Evolutionary conservation across 176 grass and related monocot genomes (phyloP).

Genomic region (Bonia amplexicaulis): DNA sequence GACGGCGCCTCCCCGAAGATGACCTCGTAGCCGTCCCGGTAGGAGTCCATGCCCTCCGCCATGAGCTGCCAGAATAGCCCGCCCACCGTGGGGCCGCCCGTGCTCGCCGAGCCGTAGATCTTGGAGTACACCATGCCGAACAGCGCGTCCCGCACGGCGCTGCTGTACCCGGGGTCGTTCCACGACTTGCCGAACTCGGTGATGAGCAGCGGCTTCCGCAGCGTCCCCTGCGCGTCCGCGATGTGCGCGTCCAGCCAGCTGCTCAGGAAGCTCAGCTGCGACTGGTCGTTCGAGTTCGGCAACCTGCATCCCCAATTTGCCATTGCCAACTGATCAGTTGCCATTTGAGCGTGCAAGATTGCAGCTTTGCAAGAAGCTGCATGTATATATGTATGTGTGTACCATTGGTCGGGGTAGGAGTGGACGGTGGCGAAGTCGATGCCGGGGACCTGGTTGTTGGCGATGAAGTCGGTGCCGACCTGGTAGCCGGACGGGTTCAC

Average conservation of each 20-base stretch:
- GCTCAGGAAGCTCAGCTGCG: constrained; percentile 62
- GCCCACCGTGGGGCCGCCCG: constrained; percentile 48
- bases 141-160: constrained; percentile 50
- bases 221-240: constrained; percentile 42
- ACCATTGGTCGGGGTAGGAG: constrained; percentile 97
- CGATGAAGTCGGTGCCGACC: constrained; percentile 91
- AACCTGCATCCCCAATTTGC: constrained; percentile 34
- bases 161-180: constrained; percentile 66
- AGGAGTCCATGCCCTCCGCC: constrained; percentile 76
- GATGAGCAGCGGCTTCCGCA: constrained; percentile 75
- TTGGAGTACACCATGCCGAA: constrained; percentile 64
- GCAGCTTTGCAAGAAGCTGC: background rate
- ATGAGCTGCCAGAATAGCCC: constrained; percentile 91
- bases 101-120: constrained; percentile 63
- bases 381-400: background rate
- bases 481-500: constrained; percentile 55
- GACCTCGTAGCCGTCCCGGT: constrained; percentile 82
- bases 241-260: constrained; percentile 78
- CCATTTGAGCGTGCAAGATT: background rate
- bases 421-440: constrained; percentile 97
- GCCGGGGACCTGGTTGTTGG: constrained; percentile 62
- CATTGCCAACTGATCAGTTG: background rate
- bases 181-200: constrained; percentile 80
- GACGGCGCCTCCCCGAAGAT: constrained; percentile 52
- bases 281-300: constrained; percentile 25